These are phyloP conservation scores for Przewalskia tangutica DNA, from an alignment of 257 asterid genomes.

Conservation along the genomic window DNA sequence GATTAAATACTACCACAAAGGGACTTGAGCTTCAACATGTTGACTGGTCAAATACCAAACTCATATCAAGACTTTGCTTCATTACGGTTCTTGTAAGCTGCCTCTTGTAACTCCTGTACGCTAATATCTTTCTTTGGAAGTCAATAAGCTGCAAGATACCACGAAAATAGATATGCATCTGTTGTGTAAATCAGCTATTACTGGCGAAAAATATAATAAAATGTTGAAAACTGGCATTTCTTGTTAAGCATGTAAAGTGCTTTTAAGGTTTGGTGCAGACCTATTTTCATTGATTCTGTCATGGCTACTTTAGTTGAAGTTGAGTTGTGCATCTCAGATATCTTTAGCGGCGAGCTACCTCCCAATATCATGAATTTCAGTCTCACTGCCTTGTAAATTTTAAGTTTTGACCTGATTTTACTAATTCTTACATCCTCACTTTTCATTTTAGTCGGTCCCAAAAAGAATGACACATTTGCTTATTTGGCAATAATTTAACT, in stretches of 20 bases:
- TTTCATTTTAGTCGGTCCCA: no score
- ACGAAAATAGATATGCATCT: background rate
- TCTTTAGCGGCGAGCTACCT: conserved; percentile 46
- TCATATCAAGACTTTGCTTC: conserved; percentile 35
- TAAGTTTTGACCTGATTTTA: background rate
- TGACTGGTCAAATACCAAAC: conserved; percentile 46
- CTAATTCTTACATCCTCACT: background rate
- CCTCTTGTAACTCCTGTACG: background rate
- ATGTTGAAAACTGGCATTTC: background rate
- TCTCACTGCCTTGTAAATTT: conserved; percentile 47
- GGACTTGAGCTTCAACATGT: conserved; percentile 67
- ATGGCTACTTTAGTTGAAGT: background rate
- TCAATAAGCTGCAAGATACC: background rate
- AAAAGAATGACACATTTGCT: no score
- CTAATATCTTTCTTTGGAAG: background rate
- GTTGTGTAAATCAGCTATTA: background rate
- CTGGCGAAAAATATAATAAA: background rate
- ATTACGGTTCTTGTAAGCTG: conserved; percentile 41
- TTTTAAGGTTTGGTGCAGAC: background rate
- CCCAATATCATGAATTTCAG: conserved; percentile 26
- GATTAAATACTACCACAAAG: conserved; percentile 10
- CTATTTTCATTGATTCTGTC: background rate
- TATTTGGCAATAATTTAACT: no score
- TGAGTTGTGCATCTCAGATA: conserved; percentile 30
- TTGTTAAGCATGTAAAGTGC: background rate